Conservation (phyloP, 1,284 basidiomycete species). For the Heliocybe sulcata region DNA sequence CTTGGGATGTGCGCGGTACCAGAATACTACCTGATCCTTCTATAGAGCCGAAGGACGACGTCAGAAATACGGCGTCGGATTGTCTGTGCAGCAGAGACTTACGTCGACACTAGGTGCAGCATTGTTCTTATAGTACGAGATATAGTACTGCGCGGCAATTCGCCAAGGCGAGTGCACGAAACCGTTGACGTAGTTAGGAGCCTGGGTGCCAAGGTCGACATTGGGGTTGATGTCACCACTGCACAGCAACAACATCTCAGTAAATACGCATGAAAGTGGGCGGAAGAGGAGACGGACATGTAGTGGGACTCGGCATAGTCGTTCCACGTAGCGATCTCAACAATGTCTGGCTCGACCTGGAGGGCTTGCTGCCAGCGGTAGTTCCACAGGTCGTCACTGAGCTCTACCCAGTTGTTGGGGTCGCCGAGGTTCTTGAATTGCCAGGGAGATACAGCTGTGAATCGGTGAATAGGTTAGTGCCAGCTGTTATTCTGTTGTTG, state of each 20-base stretch:
- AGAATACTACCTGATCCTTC: constrained; percentile 25
- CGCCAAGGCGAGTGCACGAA: constrained; percentile 22
- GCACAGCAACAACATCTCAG: constrained; percentile 10
- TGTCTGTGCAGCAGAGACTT: constrained; percentile 3
- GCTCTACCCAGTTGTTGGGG: neutral
- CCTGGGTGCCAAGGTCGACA: constrained; percentile 18
- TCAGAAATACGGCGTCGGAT: neutral
- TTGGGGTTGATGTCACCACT: constrained; percentile 24
- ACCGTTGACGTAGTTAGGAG: constrained; percentile 22
- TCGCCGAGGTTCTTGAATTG: neutral
- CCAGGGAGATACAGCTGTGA: neutral
- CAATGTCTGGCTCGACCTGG: neutral
- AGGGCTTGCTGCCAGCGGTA: constrained; percentile 1
- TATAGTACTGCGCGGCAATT: constrained; percentile 25
- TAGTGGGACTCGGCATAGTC: constrained; percentile 17
- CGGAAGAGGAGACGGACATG: neutral
- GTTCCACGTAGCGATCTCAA: constrained; percentile 17
- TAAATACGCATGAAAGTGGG: too few species aligned
- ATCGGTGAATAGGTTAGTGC: neutral
- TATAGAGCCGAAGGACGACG: constrained; percentile 4
- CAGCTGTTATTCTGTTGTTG: neutral
- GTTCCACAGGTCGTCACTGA: neutral
- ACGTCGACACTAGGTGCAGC: constrained; percentile 19
- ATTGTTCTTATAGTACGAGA: constrained; percentile 24
- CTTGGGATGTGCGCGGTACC: constrained; percentile 26